Base-by-base conservation (phyloP, 1,284 basidiomycete species). In the Sporisorium sorghi region DNA sequence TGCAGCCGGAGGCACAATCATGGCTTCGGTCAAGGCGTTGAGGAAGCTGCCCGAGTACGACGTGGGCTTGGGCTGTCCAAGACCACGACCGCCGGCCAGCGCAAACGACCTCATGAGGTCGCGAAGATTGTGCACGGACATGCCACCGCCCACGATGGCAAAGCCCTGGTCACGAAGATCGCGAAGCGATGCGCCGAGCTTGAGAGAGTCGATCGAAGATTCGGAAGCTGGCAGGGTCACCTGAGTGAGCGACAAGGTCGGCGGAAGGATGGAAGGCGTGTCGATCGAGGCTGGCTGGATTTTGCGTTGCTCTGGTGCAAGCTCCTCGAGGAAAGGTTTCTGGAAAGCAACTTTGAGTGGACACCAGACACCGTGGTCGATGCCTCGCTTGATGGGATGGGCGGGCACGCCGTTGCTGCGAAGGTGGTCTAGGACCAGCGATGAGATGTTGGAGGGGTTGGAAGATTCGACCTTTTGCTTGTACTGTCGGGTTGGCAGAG, bases 351-450 rank as follows among this genome's bases (percentile, higher is more conserved):
- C 85, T 47, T 79, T 82, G 80, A 87, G 85, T 0, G 86, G 86
- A 12, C 86, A 86, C 85, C 63, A 87, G 11, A 87, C 82, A 49
- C 87, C 87, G 70, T 87, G 87, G 76, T 87, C 87, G 33, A 86
- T 72, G 0, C 86, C 86, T 8, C 87, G 77, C 17, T 66, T 48
- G 23, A 85, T 65, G 2, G 57, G 48, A 19, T 42, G 15, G 2
- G 53, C 71, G 4, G 48, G 37, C 8, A 73, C 51, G 2, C 84
- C 84, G 11, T 44, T 12, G 4, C 65, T 58, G 6, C 46, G 23
- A n/a, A 76, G 69, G 10, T 86, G 72, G 14, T 82, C 73, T 0
- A 59, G 44, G 24, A 85, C 77, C 24, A 84, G 73, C 26, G 73
- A 63, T 4, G 74, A 61, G 9, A 86, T 62, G 51, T 82, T 69